Evolutionary conservation across 2,329 filamentous ascomycete species (phyloP).

Genomic region (Epichloe baconii): DNA sequence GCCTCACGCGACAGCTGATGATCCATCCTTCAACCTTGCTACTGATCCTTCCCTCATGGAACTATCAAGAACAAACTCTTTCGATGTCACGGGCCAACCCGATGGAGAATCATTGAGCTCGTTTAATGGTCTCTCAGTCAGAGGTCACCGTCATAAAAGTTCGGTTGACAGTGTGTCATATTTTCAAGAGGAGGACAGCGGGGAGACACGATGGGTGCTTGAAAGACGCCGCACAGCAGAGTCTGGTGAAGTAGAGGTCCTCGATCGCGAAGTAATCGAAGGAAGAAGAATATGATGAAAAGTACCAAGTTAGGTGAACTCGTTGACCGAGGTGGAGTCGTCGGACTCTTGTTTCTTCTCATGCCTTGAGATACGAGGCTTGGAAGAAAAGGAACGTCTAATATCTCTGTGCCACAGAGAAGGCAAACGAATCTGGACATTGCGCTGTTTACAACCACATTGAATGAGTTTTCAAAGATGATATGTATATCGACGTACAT

Average conservation of each 20-base stretch:
- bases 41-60: background rate
- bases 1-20: background rate
- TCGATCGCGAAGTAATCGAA: constrained; percentile 51
- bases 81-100: background rate
- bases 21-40: background rate
- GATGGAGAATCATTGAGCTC: constrained; percentile 7
- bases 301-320: background rate
- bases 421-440: background rate
- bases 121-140: constrained; percentile 9
- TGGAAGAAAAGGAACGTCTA: background rate
- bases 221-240: constrained; percentile 55
- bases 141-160: constrained; percentile 37
- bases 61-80: background rate
- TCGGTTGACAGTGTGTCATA: constrained; percentile 61
- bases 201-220: constrained; percentile 53
- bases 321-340: background rate
- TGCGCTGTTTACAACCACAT: background rate
- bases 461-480: background rate
- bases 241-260: constrained; percentile 49
- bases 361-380: background rate
- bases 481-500: no score
- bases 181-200: constrained; percentile 47
- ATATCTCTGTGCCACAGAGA: background rate
- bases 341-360: background rate
- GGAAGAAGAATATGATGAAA: constrained; percentile 32